Evolutionary conservation across 2,329 filamentous ascomycete species (phyloP).

Genomic region (Penicillium sp.): DNA sequence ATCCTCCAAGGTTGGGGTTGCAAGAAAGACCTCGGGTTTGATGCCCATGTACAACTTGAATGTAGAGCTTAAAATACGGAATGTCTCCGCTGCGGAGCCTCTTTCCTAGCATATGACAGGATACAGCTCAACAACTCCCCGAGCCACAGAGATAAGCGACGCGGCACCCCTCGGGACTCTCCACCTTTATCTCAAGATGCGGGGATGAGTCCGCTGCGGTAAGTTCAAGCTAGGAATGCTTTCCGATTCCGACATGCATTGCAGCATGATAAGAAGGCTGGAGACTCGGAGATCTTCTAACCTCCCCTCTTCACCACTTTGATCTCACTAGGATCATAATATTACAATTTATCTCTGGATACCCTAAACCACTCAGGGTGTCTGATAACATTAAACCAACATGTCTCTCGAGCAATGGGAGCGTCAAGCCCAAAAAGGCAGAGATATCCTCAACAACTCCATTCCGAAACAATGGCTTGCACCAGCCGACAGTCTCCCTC

Average conservation of each 20-base stretch:
- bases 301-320: neutral
- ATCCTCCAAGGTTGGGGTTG: neutral
- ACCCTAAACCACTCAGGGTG: neutral
- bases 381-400: neutral
- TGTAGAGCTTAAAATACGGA: slow-evolving; percentile 3
- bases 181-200: slow-evolving; percentile 5
- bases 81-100: slow-evolving; percentile 8
- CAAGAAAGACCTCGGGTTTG: neutral
- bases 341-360: neutral
- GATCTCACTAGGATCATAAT: neutral
- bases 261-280: neutral
- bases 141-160: neutral
- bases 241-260: slow-evolving; percentile 6
- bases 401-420: slow-evolving; percentile 27
- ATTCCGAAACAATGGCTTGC: slow-evolving; percentile 38
- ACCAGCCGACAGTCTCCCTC: slow-evolving; percentile 27
- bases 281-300: neutral
- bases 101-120: neutral
- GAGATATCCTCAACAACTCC: slow-evolving; percentile 33
- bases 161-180: neutral
- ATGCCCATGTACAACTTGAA: neutral
- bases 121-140: neutral
- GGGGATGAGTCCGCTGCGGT: slow-evolving; percentile 5
- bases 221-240: neutral
- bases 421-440: slow-evolving; percentile 32